Evolutionary conservation across 805 yeast genomes (phyloP), one percentile per base, ranked within the genome.

Genomic region (Metschnikowia cerradonensis): DNA sequence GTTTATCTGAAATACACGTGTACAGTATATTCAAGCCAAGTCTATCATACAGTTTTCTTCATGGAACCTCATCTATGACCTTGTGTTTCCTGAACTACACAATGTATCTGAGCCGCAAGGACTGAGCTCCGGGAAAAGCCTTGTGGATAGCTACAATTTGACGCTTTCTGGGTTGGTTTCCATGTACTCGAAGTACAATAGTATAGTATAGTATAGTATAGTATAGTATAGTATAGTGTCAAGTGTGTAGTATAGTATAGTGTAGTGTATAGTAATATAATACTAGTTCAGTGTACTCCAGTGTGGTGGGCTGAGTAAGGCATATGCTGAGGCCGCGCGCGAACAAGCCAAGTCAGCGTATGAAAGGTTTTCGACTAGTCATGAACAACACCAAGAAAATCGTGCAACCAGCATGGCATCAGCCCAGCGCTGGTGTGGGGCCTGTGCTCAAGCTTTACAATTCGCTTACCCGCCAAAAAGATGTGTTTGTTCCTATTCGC

Each of bases 401-500:
- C 38, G 60, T 56, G 48, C 78, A 73, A 58, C 77, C 77, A 19
- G 58, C 63, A 50, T 73, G 77, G 77, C 57, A 49, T 51, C 47
- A 40, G 22, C 67, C 67, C 4, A 49, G 33, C 38, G 37, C 51
- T 10, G 41, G 51, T 1, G 41, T 45, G 3, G 50, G 54, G 23
- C 70, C 72, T 7, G 60, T 54, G 33, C 75, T 91, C 58, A 84
- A 82, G 61, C 66, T 91, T 41, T 90, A 81, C 78, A 91, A 91
- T 72, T 81, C 96, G 4, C 76, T 92, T 59, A 92, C 98, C 3
- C 77, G 95, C 60, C 68, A 82, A 32, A 92, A 92, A 64, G 88
- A 81, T 36, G 86, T 76, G 51, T 92, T 94, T 61, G 67, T 83
- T n/a, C 95, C 98, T 2, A 69, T 75, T 50, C 71, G 74, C 26